Evolutionary conservation across 139 green algal genomes (phyloP), one percentile per base, ranked within the genome.

Genomic region (Chlorella sp.): DNA sequence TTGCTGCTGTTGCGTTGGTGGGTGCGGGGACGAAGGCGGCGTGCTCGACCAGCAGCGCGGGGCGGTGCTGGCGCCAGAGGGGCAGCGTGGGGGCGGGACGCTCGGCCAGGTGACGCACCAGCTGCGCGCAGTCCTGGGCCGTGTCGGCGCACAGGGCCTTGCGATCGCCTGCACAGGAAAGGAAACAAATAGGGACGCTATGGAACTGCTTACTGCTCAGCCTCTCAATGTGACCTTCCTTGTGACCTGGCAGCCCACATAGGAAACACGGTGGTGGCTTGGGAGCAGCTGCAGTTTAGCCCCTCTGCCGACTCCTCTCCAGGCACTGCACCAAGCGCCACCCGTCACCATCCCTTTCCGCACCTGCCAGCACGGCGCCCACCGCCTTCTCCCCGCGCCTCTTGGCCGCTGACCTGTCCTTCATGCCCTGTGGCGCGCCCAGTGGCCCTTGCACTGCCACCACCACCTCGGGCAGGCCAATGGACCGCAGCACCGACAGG

Each of bases 31-130:
- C 17, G 51, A 88, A 90, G 34, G 76, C 70, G 0, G 84, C 88
- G 0, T 50, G 73, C 69, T 95, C 82, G 1, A 90, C 76, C 69
- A 96, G 69, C 27, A 97, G 35, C 1, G 63, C 55, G 0, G 92
- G 87, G 27, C 92, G 83, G 55, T 93, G 84, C 72, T 76, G 76
- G 26, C 92, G 84, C 92, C 92, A 97, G 32, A 80, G 49, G 24
- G 90, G 91, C 27, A 82, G 49, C 32, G 26, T 70, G 34, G 76
- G 74, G 32, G 70, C 49, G 14, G 77, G 64, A 4, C 70, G 70
- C 33, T 95, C 88, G 1, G 68, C 76, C 31, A 97, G 70, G 73
- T 90, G 83, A 17, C 91, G 87, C 32, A 93, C 72, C 70, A 97
- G 69, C 74, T 84, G 74, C 50, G 72, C 62, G n/a, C 76, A 77